Conservation (phyloP, 225 moss, liverwort and hornwort species). For the Marchantia paleacea region DNA sequence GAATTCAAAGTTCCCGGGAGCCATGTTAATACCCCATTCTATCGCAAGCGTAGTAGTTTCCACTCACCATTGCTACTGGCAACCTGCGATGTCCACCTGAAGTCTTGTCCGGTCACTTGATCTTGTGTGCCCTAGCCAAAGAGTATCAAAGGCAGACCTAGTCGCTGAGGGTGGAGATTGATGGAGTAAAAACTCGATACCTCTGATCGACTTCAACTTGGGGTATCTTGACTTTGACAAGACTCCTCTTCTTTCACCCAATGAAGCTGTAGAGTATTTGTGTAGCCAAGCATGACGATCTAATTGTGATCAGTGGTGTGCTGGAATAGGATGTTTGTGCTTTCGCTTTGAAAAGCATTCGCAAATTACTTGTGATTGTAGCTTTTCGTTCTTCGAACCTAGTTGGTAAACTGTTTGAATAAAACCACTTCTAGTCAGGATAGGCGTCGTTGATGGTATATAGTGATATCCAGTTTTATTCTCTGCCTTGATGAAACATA, state of each 20-base stretch:
- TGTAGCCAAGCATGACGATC: slow-evolving; percentile 27
- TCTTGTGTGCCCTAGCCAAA: slow-evolving; percentile 9
- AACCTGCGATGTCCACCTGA: slow-evolving; percentile 15
- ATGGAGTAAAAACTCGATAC: slow-evolving; percentile 16
- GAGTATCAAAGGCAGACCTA: slow-evolving; percentile 7
- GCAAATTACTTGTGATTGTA: slow-evolving; percentile 19
- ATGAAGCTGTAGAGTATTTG: slow-evolving; percentile 41
- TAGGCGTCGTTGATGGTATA: slow-evolving; percentile 30
- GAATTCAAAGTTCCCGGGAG: slow-evolving; percentile 20
- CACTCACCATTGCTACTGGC: slow-evolving; percentile 13
- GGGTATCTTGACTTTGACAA: slow-evolving; percentile 15
- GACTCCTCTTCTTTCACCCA: slow-evolving; percentile 24
- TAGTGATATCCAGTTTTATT: slow-evolving; percentile 32
- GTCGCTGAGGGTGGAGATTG: slow-evolving; percentile 12
- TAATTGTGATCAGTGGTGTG: slow-evolving; percentile 22
- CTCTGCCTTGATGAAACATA: slow-evolving; percentile 18
- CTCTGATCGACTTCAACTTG: slow-evolving; percentile 5
- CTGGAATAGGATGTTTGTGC: slow-evolving; percentile 18
- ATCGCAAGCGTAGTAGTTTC: slow-evolving; percentile 13
- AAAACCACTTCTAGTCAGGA: slow-evolving; percentile 26
- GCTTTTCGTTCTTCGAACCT: slow-evolving; percentile 1
- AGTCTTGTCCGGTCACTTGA: slow-evolving; percentile 19
- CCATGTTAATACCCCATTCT: slow-evolving; percentile 29
- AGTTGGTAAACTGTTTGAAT: slow-evolving; percentile 19
- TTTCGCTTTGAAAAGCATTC: not conserved